Evolutionary conservation across 768 basidiomycete species (phyloP).

Genomic region (Suillus hirtellus): DNA sequence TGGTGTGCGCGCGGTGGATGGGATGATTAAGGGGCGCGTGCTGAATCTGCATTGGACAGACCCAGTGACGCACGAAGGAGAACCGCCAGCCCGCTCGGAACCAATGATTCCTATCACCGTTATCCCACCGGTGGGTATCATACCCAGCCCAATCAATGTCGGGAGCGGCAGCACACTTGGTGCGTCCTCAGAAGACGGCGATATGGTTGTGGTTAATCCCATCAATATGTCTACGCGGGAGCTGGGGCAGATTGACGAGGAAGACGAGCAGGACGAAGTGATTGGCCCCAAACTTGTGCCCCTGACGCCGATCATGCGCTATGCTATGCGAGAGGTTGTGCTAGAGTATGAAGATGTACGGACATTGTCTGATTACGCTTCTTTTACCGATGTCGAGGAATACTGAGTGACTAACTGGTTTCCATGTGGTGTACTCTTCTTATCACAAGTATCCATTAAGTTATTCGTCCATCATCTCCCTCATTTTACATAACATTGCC

Average conservation of each 20-base stretch:
- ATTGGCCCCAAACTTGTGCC: conserved; percentile 78
- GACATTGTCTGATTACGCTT: conserved; percentile 78
- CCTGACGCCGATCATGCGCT: conserved; percentile 78
- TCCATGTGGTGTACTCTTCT: conserved; percentile 1
- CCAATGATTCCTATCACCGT: conserved; percentile 29
- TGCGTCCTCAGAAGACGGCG: conserved; percentile 44
- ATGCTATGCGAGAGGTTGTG: conserved; percentile 82
- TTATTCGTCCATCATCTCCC: conserved; percentile 3
- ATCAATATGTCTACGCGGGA: conserved; percentile 41
- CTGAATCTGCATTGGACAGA: conserved; percentile 80
- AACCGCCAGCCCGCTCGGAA: conserved; percentile 29
- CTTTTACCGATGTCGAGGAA: conserved; percentile 68
- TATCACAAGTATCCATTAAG: conserved; percentile 4
- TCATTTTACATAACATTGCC: neutral
- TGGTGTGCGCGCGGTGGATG: conserved; percentile 82
- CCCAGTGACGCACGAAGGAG: conserved; percentile 56
- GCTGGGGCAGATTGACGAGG: conserved; percentile 48
- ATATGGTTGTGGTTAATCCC: conserved; percentile 45
- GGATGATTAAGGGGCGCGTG: conserved; percentile 78
- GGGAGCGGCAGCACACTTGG: conserved; percentile 41
- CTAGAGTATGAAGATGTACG: conserved; percentile 79
- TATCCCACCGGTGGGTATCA: conserved; percentile 30
- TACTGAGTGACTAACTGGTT: conserved; percentile 41
- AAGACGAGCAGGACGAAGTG: conserved; percentile 51
- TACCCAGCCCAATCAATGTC: conserved; percentile 17